phyloP scores from a whole-genome alignment of 345 rosid species.

The Erysimum cheiranthoides region DNA sequence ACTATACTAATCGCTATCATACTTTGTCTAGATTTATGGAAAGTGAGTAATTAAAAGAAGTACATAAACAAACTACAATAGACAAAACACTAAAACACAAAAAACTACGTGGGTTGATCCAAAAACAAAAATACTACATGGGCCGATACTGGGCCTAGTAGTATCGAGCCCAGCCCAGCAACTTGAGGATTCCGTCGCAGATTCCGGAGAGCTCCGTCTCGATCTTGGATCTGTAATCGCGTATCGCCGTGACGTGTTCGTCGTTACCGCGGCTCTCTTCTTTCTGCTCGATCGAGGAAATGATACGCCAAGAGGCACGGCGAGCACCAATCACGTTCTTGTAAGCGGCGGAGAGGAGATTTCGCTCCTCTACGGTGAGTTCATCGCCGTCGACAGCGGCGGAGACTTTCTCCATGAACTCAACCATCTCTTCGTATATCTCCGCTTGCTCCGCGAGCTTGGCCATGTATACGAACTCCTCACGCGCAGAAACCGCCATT shows the following conservation, averaged over 20 bases:
- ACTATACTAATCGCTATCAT: no score
- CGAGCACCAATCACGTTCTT: no score
- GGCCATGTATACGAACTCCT: conserved; percentile 92
- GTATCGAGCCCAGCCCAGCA: no score
- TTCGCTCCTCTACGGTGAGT: no score
- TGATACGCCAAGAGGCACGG: conserved; percentile 94
- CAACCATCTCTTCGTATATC: conserved; percentile 97
- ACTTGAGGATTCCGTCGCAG: conserved; percentile 88
- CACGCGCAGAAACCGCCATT: conserved; percentile 72
- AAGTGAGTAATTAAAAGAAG: no score
- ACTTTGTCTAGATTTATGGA: no score
- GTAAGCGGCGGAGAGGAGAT: no score
- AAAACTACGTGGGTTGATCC: no score
- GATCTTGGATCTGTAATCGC: conserved; percentile 84
- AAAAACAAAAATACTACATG: no score
- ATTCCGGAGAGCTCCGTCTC: conserved; percentile 85
- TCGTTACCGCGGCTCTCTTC: conserved; percentile 98
- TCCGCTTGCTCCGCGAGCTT: conserved; percentile 99
- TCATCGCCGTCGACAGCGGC: conserved; percentile 68
- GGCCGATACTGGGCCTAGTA: no score
- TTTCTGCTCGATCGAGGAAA: conserved; percentile 95
- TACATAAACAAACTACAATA: no score
- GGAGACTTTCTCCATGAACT: conserved; percentile 91
- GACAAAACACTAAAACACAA: no score
- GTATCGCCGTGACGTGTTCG: conserved; percentile 78